A percentile compares a stretch with the other conserved stretches of the same genome.
Conservation (phyloP, 176 grass and related monocot genomes). For the Rhynchospora breviuscula region DNA sequence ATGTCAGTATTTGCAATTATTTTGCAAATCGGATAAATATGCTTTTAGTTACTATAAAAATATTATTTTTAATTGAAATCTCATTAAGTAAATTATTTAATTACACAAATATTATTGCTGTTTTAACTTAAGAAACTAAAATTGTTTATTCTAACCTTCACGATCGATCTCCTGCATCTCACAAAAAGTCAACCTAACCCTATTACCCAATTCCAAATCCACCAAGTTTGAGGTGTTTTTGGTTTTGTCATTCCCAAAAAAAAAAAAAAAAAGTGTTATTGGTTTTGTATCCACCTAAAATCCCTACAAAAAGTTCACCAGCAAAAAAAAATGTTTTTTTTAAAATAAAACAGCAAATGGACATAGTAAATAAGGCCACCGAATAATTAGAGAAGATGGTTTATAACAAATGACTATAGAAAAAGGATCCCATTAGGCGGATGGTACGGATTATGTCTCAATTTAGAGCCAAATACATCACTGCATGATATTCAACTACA, state of each 20-base stretch:
- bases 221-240: not conserved
- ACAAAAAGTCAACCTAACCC: constrained; percentile 27
- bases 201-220: constrained; percentile 18
- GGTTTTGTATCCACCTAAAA: not conserved
- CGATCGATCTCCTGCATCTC: not conserved
- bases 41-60: too few species aligned
- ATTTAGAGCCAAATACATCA: too few species aligned
- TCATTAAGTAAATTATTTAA: not conserved
- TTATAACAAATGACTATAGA: too few species aligned
- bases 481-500: not conserved
- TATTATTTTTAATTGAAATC: too few species aligned
- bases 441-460: too few species aligned
- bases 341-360: too few species aligned
- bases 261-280: not conserved
- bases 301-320: too few species aligned
- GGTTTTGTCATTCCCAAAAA: not conserved
- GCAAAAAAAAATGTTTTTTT: too few species aligned
- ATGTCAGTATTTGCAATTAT: too few species aligned
- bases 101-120: not conserved
- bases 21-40: too few species aligned
- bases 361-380: not conserved
- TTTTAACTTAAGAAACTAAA: not conserved
- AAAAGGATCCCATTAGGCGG: too few species aligned
- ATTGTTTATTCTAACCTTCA: constrained; percentile 9
- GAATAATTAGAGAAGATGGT: not conserved